Base-by-base conservation (phyloP, 768 basidiomycete species). In the Serendipita indica region DNA sequence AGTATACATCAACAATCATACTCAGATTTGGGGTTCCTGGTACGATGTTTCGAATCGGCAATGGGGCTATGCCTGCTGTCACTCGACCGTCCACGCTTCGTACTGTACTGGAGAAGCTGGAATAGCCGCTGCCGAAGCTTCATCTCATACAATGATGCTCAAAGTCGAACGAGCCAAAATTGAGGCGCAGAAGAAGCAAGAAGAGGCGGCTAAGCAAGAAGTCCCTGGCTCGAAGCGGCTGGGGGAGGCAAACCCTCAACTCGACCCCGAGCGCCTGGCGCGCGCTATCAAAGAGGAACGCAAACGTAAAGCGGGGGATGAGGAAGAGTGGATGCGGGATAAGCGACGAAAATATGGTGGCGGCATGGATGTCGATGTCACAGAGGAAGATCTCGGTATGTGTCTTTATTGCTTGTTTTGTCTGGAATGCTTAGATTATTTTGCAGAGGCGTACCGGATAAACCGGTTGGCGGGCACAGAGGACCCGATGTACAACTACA, bases 11-110 rank as follows among this genome's bases (percentile, higher is more conserved):
- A 93, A 92, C 70, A 99, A 99, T 67, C 96, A 99, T 66, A 91
- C 86, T 0, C 75, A 81, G 3, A 83, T 97, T n/a, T 99, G 96
- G 96, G 96, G 96, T 43, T 99, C 96, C 41, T 98, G 83, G 82
- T 98, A 88, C 68, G 82, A 88, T 63, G 61, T 73, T 14, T 72
- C 79, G 12, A 75, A 78, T 2, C 80, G 83, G 13, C 67, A 74
- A 60, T 99, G 96, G 96, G 96, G 96, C 34, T 99, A 85, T 69
- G 84, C 80, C 27, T 99, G 96, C 69, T 99, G 96, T 67, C 93
- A 96, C 67, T 92, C 91, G 7, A 75, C 67, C 43, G 73, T 90
- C 28, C 85, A 90, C 65, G 72, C 87, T 54, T 93, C 93, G 16
- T 97, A 97, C 68, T 97, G 93, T 68, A 82, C 92, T 58, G 93